phyloP scores from a whole-genome alignment of 768 basidiomycete genomes.

The Solioccasus polychromus region DNA sequence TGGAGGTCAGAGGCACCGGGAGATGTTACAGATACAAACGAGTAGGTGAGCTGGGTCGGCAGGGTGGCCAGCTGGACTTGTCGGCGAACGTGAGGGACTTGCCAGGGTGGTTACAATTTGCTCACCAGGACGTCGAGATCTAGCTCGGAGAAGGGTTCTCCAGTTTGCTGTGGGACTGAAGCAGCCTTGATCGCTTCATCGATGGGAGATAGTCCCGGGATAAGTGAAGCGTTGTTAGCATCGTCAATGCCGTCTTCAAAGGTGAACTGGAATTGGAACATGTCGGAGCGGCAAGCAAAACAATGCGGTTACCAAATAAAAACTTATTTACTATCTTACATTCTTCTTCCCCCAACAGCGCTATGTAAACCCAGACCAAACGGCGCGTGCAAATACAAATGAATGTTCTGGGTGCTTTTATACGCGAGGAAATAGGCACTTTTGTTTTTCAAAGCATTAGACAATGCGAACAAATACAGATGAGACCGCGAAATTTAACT shows the following conservation, averaged over 20 bases:
- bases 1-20: conserved; percentile 36
- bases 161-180: not conserved
- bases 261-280: conserved; percentile 56
- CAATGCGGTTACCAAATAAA: too few species aligned
- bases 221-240: conserved; percentile 13
- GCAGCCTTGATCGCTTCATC: not conserved
- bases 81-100: not conserved
- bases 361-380: too few species aligned
- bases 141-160: conserved; percentile 28
- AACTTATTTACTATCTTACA: not conserved
- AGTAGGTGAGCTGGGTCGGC: conserved; percentile 77
- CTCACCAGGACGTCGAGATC: conserved; percentile 29
- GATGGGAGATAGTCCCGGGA: conserved; percentile 2
- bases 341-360: too few species aligned
- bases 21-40: conserved; percentile 64
- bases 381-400: too few species aligned
- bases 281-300: too few species aligned
- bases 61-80: conserved; percentile 59
- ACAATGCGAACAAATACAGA: too few species aligned
- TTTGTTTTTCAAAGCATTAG: too few species aligned
- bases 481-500: too few species aligned
- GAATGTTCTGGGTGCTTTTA: too few species aligned
- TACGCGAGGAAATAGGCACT: too few species aligned
- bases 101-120: not conserved
- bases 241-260: conserved; percentile 44